Percentiles rank a stretch among this genome's conserved stretches.
These are phyloP conservation scores for Colletotrichum destructivum DNA, from an alignment of 2,329 filamentous ascomycete species.

Conservation along the genomic window DNA sequence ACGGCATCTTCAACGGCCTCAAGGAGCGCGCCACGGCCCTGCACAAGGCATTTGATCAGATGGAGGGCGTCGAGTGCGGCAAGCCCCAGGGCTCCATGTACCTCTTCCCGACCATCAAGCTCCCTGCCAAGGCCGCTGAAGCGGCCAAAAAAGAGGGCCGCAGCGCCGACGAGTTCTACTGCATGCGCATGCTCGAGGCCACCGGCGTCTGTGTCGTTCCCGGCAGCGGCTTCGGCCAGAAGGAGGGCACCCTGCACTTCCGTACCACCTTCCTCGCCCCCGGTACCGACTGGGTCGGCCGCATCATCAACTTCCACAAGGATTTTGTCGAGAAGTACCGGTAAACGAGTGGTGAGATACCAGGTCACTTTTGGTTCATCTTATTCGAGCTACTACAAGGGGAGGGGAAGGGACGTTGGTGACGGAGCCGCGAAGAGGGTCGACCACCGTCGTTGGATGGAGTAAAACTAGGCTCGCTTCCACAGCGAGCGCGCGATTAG, in stretches of 20 bases:
- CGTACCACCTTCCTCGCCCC: slow-evolving; percentile 97
- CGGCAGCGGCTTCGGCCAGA: slow-evolving; percentile 94
- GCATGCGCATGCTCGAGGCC: slow-evolving; percentile 88
- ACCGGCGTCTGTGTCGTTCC: slow-evolving; percentile 96
- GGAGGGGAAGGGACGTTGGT: too few species aligned
- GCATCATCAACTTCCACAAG: slow-evolving; percentile 91
- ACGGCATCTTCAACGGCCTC: slow-evolving; percentile 83
- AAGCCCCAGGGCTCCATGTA: slow-evolving; percentile 97
- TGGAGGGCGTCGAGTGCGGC: slow-evolving; percentile 96
- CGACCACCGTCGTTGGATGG: slow-evolving; percentile 10
- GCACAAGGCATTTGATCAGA: slow-evolving; percentile 90
- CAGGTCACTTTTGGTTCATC: not conserved
- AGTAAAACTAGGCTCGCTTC: not conserved
- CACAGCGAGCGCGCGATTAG: slow-evolving; percentile 18
- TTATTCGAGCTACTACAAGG: not conserved
- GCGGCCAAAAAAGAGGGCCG: slow-evolving; percentile 83
- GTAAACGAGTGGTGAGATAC: slow-evolving; percentile 47
- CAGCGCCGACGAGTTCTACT: slow-evolving; percentile 93
- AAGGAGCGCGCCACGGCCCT: slow-evolving; percentile 86
- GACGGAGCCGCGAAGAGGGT: slow-evolving; percentile 16
- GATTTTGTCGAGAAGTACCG: slow-evolving; percentile 89
- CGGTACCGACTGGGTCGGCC: slow-evolving; percentile 93
- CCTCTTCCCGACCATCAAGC: slow-evolving; percentile 93
- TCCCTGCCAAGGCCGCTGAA: slow-evolving; percentile 82
- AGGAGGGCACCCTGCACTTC: slow-evolving; percentile 92